Conservation (phyloP, 225 moss, liverwort and hornwort species). For the Thuidium tamariscinum region DNA sequence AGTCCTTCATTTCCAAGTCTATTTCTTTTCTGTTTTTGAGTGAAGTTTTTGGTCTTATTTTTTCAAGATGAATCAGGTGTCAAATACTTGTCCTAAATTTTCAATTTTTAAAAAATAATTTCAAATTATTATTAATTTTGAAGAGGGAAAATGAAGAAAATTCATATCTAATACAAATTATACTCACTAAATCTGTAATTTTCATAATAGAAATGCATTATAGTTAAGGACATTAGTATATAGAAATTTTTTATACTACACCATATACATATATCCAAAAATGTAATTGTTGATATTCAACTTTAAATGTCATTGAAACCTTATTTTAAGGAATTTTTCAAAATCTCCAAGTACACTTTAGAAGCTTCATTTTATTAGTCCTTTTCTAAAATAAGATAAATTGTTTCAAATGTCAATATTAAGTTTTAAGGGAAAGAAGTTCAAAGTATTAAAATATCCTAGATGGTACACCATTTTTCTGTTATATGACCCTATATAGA, state of each 20-base stretch:
- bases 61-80: not conserved
- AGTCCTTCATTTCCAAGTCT: not conserved
- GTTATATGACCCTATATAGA: fast-evolving
- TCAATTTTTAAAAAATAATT: not conserved
- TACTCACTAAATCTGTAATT: not conserved
- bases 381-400: not conserved
- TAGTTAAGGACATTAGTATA: not conserved
- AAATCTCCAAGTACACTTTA: fast-evolving
- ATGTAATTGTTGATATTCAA: not conserved
- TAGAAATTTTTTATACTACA: fast-evolving
- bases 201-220: not conserved
- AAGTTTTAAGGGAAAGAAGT: not conserved
- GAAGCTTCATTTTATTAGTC: not conserved
- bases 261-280: not conserved
- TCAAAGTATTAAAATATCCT: not conserved
- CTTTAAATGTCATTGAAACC: not conserved
- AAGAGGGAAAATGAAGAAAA: not conserved
- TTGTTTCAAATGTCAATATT: not conserved
- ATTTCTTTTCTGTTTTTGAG: not conserved
- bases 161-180: not conserved
- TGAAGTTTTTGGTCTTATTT: not conserved
- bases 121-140: not conserved
- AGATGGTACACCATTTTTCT: not conserved
- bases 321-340: not conserved
- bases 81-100: no score